A percentile compares a stretch with the other conserved stretches of the same genome.
Evolutionary conservation across 2,329 filamentous ascomycete genomes (phyloP).

Genomic region (Fusarium liriodendri): DNA sequence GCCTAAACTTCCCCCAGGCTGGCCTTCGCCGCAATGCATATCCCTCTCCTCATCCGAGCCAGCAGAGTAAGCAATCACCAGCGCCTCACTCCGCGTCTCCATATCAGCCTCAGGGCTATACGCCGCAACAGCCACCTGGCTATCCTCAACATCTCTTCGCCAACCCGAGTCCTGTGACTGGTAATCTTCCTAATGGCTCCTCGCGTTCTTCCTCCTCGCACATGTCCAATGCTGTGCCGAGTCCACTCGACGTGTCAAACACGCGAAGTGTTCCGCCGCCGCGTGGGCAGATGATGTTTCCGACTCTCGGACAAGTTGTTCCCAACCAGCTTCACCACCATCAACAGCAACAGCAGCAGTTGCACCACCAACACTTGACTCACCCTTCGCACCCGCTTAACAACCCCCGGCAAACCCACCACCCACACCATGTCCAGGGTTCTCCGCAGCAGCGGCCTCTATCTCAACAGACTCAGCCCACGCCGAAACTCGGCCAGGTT

Average conservation of each 20-base stretch:
- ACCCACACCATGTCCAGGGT: slow-evolving; percentile 45
- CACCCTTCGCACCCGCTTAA: slow-evolving; percentile 44
- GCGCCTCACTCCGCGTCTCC: slow-evolving; percentile 65
- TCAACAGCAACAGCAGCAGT: slow-evolving; percentile 52
- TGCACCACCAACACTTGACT: slow-evolving; percentile 48
- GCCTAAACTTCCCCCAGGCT: slow-evolving; percentile 64
- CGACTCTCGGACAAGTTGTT: slow-evolving; percentile 54
- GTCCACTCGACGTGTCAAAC: slow-evolving; percentile 58
- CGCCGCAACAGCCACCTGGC: slow-evolving; percentile 61
- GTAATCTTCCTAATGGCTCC: slow-evolving; percentile 61
- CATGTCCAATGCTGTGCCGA: slow-evolving; percentile 61
- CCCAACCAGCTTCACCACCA: slow-evolving; percentile 59
- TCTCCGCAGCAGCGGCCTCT: slow-evolving; percentile 52
- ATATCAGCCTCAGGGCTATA: slow-evolving; percentile 66
- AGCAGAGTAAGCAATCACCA: slow-evolving; percentile 66
- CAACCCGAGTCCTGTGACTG: slow-evolving; percentile 58
- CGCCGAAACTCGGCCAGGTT: slow-evolving; percentile 46
- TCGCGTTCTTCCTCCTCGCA: slow-evolving; percentile 58
- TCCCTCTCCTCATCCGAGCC: slow-evolving; percentile 60
- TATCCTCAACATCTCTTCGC: slow-evolving; percentile 67
- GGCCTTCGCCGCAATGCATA: slow-evolving; percentile 60
- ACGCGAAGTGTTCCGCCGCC: slow-evolving; percentile 56
- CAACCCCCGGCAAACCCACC: slow-evolving; percentile 42
- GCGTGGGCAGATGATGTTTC: slow-evolving; percentile 57
- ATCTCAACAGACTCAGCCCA: slow-evolving; percentile 49